A percentile compares a stretch with the other conserved stretches of the same genome.
phyloP scores from a whole-genome alignment of 2,329 filamentous ascomycete genomes.

The Westerdykella ornata region DNA sequence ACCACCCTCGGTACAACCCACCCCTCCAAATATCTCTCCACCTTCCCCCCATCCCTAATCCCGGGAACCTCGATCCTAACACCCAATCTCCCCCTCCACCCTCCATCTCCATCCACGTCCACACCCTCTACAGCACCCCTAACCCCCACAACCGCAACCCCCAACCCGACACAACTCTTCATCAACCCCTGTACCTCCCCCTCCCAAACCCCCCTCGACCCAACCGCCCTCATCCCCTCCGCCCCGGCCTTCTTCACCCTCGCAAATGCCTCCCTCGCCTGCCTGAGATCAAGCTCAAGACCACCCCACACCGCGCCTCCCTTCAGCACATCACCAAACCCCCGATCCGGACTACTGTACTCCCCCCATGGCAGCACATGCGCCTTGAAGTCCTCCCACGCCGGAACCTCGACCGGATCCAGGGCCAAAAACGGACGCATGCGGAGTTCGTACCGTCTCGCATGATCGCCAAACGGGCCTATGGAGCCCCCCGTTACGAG shows the following conservation, averaged over 20 bases:
- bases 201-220: conserved; percentile 36
- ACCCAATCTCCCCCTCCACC: conserved; percentile 7
- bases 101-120: conserved; percentile 4
- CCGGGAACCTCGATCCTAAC: conserved; percentile 35
- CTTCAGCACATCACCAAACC: conserved; percentile 9
- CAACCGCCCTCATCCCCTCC: conserved; percentile 26
- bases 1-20: conserved; percentile 43
- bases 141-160: conserved; percentile 24
- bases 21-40: conserved; percentile 40
- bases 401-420: conserved; percentile 59
- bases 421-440: conserved; percentile 77
- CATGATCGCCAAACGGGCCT: conserved; percentile 60
- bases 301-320: conserved; percentile 15
- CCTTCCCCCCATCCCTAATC: conserved; percentile 17
- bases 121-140: conserved; percentile 11
- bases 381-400: conserved; percentile 54
- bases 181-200: conserved; percentile 28
- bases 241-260: conserved; percentile 35
- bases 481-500: conserved; percentile 51
- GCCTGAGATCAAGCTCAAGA: conserved; percentile 24
- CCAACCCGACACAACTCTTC: conserved; percentile 30
- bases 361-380: conserved; percentile 28
- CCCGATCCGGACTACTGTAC: conserved; percentile 10
- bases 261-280: conserved; percentile 32
- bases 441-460: conserved; percentile 70